Evolutionary conservation across 176 grass and related monocot species (phyloP), one percentile per base, ranked within the genome.

Genomic region (Oryza glumipatula): DNA sequence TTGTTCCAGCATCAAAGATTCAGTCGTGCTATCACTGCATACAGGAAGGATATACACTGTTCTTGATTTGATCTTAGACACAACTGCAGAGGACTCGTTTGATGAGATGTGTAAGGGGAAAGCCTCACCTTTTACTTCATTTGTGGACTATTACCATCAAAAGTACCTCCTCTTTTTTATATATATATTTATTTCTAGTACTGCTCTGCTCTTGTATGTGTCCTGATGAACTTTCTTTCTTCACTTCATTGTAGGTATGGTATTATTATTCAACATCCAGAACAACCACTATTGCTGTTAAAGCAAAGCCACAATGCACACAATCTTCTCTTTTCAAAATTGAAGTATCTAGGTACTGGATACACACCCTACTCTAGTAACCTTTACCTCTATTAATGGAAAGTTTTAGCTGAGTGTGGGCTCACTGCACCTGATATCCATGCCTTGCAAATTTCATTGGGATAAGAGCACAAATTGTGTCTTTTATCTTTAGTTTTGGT

Each of bases 281-380:
- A 68, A 16, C 95, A 98, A 52, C 95, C 95, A 77, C 82, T 98
- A 47, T 86, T 95, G 70, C 87, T 95, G 79, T 88, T 98, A 88
- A 98, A 98, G 85, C 87, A 92, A 81, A 95, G 93, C 85, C 95
- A 98, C 64, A 93, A 98, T 77, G 81, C 93, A 72, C 91, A 95
- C 73, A 98, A 98, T 80, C 93, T 98, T 88, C 89, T 98, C 86
- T 93, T 90, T 80, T 90, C 86, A 54, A 92, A 89, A 89, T 70
- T 78, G 44, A 92, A 92, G 65, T 80, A 89, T 65, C 76, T 76
- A 86, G 90, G 87, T 92, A 86, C 26, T 82, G 36, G 22, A n/a
- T 35, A 54, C 41, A 63, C 68, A 21, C 36, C 67, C 4, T 46
- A 39, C 7, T 30, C 24, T 72, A 85, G 19, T 22, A 65, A 71